Conservation (phyloP, 2,329 filamentous ascomycete species). For the Fusarium metavorans region DNA sequence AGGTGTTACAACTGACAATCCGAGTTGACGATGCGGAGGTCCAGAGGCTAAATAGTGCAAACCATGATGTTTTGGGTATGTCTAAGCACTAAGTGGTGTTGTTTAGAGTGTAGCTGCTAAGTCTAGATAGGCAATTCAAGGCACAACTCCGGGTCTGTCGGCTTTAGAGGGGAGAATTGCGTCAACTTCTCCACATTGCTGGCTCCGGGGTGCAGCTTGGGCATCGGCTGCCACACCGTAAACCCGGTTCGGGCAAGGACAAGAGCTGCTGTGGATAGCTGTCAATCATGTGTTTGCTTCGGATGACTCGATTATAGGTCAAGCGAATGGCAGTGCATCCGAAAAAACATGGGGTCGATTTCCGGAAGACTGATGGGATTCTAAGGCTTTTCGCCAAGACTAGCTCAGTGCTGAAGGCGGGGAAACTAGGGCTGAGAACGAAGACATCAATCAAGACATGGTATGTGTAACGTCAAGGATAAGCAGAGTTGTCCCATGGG, state of each 20-base stretch:
- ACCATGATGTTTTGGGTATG: neutral
- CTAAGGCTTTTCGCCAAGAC: neutral
- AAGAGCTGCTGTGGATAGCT: neutral
- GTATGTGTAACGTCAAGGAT: too few relatives aligned
- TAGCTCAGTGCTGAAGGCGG: neutral
- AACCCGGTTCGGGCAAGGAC: neutral
- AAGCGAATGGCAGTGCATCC: neutral
- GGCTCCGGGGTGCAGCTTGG: neutral
- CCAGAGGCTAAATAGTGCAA: neutral
- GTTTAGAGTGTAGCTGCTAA: neutral
- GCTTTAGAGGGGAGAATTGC: neutral
- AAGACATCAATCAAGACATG: too few relatives aligned
- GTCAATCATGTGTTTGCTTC: neutral
- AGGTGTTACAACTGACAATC: neutral
- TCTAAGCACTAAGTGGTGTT: constrained; percentile 5
- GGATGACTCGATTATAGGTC: neutral
- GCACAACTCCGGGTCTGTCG: neutral
- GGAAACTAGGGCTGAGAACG: neutral
- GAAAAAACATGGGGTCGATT: neutral
- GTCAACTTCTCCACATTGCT: neutral
- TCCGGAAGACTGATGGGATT: neutral
- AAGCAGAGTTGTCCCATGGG: too few relatives aligned
- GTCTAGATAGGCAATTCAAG: constrained; percentile 2
- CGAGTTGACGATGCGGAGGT: neutral
- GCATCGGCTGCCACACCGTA: neutral